Evolutionary conservation across 306 rosid species (phyloP).

Genomic region (Cicer judaicum): DNA sequence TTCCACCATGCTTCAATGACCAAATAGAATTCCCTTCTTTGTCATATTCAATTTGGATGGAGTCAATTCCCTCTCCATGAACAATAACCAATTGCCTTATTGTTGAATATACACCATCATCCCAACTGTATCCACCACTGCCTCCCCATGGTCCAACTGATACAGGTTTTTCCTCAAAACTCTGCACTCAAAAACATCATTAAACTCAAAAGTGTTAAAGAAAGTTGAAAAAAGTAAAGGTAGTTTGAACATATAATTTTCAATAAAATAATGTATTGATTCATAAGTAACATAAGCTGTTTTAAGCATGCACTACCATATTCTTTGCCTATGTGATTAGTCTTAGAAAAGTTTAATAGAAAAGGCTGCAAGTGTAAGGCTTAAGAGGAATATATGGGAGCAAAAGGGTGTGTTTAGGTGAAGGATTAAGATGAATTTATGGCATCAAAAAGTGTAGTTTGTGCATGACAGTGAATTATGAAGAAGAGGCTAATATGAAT

Average conservation of each 20-base stretch:
- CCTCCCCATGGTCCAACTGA: slow-evolving; percentile 88
- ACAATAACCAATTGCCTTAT: slow-evolving; percentile 73
- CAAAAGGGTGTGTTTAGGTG: slow-evolving; percentile 26
- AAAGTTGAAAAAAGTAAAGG: not conserved
- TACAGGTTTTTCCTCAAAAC: slow-evolving; percentile 53
- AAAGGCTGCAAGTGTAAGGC: slow-evolving; percentile 28
- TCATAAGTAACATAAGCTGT: slow-evolving; percentile 20
- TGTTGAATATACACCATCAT: slow-evolving; percentile 69
- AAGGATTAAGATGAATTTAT: slow-evolving; percentile 31
- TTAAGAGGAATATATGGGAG: slow-evolving; percentile 36
- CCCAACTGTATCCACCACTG: slow-evolving; percentile 62
- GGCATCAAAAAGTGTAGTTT: slow-evolving; percentile 33
- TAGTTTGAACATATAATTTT: not conserved
- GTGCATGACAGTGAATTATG: slow-evolving; percentile 26
- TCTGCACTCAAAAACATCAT: slow-evolving; percentile 47
- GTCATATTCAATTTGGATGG: slow-evolving; percentile 81
- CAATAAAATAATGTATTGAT: not conserved
- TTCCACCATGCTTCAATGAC: slow-evolving; percentile 83
- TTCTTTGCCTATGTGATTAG: slow-evolving; percentile 21
- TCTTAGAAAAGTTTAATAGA: not conserved
- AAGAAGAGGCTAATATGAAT: slow-evolving; percentile 40
- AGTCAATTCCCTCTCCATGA: slow-evolving; percentile 72
- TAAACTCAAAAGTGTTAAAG: slow-evolving; percentile 32
- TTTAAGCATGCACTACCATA: slow-evolving; percentile 45
- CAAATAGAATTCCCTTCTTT: slow-evolving; percentile 60